Percentiles rank a stretch among this genome's conserved stretches.
phyloP scores from a whole-genome alignment of 257 asterid species.

The Solanum chilense region DNA sequence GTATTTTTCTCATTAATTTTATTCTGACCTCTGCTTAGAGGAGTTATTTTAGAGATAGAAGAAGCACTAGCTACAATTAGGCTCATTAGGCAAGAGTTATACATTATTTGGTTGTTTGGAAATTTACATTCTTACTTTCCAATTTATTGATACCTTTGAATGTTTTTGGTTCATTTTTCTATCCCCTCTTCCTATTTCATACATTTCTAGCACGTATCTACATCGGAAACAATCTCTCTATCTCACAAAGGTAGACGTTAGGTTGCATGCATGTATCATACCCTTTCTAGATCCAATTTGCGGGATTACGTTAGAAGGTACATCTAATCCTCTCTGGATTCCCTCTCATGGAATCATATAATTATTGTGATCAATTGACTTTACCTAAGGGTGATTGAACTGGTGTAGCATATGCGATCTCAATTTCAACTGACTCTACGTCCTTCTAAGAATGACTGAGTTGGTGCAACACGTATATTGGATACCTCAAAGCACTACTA shows the following conservation, averaged over 20 bases:
- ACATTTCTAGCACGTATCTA: background rate
- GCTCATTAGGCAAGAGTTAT: background rate
- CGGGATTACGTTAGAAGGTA: background rate
- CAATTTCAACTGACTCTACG: background rate
- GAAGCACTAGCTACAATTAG: background rate
- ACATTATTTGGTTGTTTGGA: background rate
- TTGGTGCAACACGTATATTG: background rate
- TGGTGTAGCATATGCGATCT: no score
- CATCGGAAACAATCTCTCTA: background rate
- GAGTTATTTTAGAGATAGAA: background rate
- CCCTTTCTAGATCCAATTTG: background rate
- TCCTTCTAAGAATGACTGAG: no score
- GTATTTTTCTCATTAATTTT: background rate
- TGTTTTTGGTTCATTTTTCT: background rate
- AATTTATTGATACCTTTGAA: background rate
- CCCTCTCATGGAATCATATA: background rate
- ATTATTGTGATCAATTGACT: background rate
- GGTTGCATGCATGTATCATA: background rate
- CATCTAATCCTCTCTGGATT: background rate
- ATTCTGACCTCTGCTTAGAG: background rate
- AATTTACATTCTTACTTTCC: background rate
- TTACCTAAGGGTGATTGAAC: background rate
- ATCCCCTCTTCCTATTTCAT: background rate
- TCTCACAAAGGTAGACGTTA: background rate
- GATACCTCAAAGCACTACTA: background rate